These are phyloP conservation scores for Colletotrichum sp. DNA, from an alignment of 2,329 filamentous ascomycete genomes.

Conservation along the genomic window DNA sequence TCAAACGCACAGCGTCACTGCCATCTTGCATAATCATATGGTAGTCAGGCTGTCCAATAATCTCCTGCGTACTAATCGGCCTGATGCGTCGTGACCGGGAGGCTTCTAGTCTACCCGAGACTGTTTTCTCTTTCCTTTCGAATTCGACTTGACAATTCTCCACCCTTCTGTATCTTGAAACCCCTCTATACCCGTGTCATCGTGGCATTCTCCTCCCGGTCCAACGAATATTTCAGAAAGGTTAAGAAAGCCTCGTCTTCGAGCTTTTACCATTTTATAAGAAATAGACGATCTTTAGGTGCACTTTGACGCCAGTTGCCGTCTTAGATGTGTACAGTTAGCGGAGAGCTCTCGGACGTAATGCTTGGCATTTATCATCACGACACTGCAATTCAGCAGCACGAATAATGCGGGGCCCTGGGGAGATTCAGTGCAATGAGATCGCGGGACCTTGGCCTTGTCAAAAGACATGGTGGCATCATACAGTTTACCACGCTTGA, in stretches of 20 bases:
- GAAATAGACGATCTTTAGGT: neutral
- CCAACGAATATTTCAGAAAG: neutral
- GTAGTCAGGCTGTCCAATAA: neutral
- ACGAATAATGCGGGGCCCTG: neutral
- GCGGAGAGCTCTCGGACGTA: neutral
- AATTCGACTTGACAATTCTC: neutral
- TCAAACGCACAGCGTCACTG: neutral
- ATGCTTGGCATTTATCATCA: neutral
- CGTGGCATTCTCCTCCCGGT: neutral
- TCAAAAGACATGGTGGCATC: neutral
- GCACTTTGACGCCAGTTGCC: neutral
- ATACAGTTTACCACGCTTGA: neutral
- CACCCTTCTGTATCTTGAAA: neutral
- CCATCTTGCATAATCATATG: neutral
- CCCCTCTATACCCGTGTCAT: neutral
- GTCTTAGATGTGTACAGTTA: neutral
- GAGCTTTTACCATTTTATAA: neutral
- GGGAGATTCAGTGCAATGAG: neutral
- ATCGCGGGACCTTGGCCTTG: neutral
- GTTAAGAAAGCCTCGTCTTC: neutral
- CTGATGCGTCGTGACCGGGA: neutral
- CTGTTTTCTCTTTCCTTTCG: neutral
- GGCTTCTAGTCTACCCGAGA: neutral
- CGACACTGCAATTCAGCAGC: neutral
- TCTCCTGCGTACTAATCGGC: neutral